phyloP scores from a whole-genome alignment of 306 rosid species.

The Boehmeria nivea region DNA sequence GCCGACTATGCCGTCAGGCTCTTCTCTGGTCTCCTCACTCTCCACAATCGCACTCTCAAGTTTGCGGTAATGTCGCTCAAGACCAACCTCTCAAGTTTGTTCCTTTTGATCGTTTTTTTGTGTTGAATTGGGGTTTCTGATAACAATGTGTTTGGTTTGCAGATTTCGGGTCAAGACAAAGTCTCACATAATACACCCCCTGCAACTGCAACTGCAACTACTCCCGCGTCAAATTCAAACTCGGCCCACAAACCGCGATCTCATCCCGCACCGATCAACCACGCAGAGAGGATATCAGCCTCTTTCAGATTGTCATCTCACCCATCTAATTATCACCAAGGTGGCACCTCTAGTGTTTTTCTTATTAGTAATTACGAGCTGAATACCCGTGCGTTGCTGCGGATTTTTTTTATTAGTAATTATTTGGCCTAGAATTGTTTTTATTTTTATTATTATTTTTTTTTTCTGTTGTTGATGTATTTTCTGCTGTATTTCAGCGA shows the following conservation, averaged over 20 bases:
- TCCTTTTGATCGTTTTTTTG: not conserved
- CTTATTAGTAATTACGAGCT: no score
- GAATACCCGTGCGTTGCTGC: no score
- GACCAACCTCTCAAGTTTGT: not conserved
- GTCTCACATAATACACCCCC: slow-evolving; percentile 32
- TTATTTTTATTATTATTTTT: no score
- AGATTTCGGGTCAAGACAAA: slow-evolving; percentile 91
- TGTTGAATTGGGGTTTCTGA: not conserved
- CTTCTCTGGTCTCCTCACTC: slow-evolving; percentile 85
- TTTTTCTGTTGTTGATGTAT: no score
- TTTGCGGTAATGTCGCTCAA: slow-evolving; percentile 56
- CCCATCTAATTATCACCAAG: slow-evolving; percentile 44
- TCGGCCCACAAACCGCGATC: slow-evolving; percentile 49
- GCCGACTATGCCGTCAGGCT: slow-evolving; percentile 85
- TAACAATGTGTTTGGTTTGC: slow-evolving; percentile 29
- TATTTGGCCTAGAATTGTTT: no score
- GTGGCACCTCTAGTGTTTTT: slow-evolving; percentile 25
- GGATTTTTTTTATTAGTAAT: no score
- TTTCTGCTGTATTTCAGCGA: no score
- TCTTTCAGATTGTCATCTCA: slow-evolving; percentile 45
- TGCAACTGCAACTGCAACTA: slow-evolving; percentile 14
- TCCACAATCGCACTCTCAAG: slow-evolving; percentile 71
- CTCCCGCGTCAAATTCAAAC: slow-evolving; percentile 50
- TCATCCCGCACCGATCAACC: slow-evolving; percentile 27
- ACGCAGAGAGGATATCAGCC: slow-evolving; percentile 35